Evolutionary conservation across 75 land plant genomes (phyloP).

Genomic region (Cupressus sempervirens): DNA sequence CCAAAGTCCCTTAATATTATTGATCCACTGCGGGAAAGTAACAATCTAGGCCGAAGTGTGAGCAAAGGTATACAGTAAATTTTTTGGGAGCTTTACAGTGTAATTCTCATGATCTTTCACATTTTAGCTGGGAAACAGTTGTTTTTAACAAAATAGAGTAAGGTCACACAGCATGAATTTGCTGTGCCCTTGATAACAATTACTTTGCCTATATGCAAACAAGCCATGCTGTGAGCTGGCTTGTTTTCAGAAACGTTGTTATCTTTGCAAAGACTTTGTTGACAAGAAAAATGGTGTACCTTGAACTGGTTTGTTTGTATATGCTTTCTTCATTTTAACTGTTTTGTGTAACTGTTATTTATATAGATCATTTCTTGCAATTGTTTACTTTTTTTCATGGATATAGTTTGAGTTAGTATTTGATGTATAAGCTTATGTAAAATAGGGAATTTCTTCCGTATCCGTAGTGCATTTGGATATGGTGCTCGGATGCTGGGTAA

Average conservation of each 20-base stretch:
- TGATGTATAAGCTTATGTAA: neutral
- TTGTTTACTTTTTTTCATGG: neutral
- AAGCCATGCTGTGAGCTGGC: neutral
- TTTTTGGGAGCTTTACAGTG: neutral
- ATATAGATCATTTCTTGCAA: neutral
- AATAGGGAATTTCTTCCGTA: conserved; percentile 80
- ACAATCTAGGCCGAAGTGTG: conserved; percentile 96
- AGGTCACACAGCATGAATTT: neutral
- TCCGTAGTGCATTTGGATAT: conserved; percentile 82
- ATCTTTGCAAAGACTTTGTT: neutral
- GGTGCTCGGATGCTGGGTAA: conserved; percentile 77
- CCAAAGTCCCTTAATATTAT: conserved; percentile 73
- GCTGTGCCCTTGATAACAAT: neutral
- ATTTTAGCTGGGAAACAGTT: neutral
- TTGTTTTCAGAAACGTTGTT: neutral
- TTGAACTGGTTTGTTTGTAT: neutral
- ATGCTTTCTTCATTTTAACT: neutral
- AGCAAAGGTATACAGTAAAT: conserved; percentile 53
- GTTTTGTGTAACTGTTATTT: neutral
- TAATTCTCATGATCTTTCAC: neutral
- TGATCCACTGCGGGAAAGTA: conserved; percentile 80
- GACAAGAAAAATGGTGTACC: neutral
- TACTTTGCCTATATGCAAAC: neutral
- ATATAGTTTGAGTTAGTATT: neutral
- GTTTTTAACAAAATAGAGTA: neutral